Evolutionary conservation across 768 basidiomycete species (phyloP).

Genomic region (Rickenella mellea): DNA sequence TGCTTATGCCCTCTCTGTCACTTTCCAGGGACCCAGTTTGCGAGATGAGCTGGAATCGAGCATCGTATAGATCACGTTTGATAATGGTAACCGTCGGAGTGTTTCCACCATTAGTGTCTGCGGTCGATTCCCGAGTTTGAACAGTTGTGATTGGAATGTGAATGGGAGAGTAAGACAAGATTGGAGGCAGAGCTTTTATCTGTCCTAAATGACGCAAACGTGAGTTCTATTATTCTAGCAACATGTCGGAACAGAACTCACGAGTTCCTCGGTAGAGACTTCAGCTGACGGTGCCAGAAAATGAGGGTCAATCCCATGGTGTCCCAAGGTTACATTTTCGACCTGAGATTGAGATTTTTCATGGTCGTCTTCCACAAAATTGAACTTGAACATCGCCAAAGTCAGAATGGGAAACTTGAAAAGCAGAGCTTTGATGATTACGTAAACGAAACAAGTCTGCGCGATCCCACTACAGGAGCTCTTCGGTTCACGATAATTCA

Average conservation of each 20-base stretch:
- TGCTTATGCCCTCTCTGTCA: conserved; percentile 8
- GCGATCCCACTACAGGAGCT: too few relatives aligned
- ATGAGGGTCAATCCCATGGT: background rate
- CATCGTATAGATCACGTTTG: conserved; percentile 89
- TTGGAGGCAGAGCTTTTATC: conserved; percentile 59
- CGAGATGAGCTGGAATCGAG: conserved; percentile 85
- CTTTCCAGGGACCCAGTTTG: conserved; percentile 26
- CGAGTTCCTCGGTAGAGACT: background rate
- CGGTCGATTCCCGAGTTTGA: background rate
- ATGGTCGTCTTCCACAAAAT: background rate
- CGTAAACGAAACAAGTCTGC: too few relatives aligned
- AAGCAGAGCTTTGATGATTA: too few relatives aligned
- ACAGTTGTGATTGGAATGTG: conserved; percentile 34
- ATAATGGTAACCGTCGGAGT: conserved; percentile 29
- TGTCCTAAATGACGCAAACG: conserved; percentile 19
- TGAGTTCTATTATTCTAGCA: background rate
- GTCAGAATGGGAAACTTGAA: too few relatives aligned
- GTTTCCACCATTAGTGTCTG: background rate
- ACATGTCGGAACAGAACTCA: background rate
- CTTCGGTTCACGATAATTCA: too few relatives aligned
- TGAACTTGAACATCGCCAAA: conserved; percentile 2
- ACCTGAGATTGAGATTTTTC: background rate
- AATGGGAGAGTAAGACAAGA: conserved; percentile 76
- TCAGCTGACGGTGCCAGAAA: background rate
- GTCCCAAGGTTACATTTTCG: background rate